Conservation (phyloP, 805 yeast species). For the Kazachstania taianensis region DNA sequence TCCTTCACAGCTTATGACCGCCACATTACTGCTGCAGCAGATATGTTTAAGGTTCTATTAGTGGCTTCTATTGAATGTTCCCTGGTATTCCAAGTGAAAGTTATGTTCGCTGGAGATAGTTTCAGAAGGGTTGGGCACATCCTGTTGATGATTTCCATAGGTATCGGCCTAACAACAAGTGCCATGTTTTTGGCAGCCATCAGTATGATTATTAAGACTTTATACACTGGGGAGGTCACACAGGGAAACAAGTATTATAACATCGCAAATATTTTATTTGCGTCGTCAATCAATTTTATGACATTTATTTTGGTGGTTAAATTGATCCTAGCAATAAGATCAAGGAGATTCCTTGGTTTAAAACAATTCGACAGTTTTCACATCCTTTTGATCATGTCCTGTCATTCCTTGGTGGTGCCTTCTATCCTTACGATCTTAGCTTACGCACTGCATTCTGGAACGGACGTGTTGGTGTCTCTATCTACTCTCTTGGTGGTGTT, state of each 20-base stretch:
- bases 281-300: conserved; percentile 56
- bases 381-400: conserved; percentile 66
- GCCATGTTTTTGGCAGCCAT: conserved; percentile 50
- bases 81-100: conserved; percentile 58
- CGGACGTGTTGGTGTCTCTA: conserved; percentile 39
- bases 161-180: conserved; percentile 44
- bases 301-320: conserved; percentile 55
- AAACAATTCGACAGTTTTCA: conserved; percentile 78
- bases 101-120: conserved; percentile 58
- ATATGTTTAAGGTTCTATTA: conserved; percentile 49
- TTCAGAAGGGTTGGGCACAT: conserved; percentile 33
- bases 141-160: conserved; percentile 31
- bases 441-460: conserved; percentile 30
- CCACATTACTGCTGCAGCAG: conserved; percentile 49
- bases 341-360: conserved; percentile 68
- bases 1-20: conserved; percentile 31
- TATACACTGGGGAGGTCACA: conserved; percentile 20
- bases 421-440: conserved; percentile 54
- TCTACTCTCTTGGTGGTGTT: conserved; percentile 55
- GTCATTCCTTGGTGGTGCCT: conserved; percentile 77
- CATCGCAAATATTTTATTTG: conserved; percentile 52
- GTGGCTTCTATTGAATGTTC: conserved; percentile 54
- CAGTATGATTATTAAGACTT: conserved; percentile 33
- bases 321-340: conserved; percentile 54
- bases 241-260: conserved; percentile 36